These are phyloP conservation scores for Diplodia intermedia DNA, from an alignment of 2,329 filamentous ascomycete genomes.

Conservation along the genomic window DNA sequence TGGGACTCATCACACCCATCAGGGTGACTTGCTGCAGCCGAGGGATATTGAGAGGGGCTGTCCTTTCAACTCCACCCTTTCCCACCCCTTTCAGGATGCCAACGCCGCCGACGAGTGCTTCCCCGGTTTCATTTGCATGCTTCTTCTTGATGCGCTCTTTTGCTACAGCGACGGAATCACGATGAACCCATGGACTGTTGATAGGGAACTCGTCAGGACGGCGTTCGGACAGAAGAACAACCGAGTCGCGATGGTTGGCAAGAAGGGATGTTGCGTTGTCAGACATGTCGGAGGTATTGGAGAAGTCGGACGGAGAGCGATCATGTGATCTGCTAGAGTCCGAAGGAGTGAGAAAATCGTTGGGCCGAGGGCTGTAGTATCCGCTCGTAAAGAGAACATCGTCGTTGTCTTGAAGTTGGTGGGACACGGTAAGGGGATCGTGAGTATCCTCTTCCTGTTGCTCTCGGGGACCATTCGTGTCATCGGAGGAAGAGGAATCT, in stretches of 20 bases:
- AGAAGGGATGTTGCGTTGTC: constrained; percentile 4
- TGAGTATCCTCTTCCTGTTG: neutral
- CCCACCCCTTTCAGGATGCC: constrained; percentile 9
- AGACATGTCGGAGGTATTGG: constrained; percentile 16
- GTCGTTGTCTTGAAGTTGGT: neutral
- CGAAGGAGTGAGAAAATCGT: neutral
- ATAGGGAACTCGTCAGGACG: neutral
- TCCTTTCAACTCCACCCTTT: neutral
- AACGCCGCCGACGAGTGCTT: neutral
- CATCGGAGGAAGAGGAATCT: neutral
- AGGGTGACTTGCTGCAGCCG: constrained; percentile 27
- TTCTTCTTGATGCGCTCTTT: constrained; percentile 29
- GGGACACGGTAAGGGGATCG: neutral
- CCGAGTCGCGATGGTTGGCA: constrained; percentile 16
- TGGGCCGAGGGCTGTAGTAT: constrained; percentile 27
- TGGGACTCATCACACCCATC: constrained; percentile 29
- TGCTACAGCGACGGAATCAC: constrained; percentile 28
- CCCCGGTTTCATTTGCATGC: constrained; percentile 1
- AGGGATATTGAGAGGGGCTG: constrained; percentile 11
- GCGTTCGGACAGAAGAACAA: constrained; percentile 18
- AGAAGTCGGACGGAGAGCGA: constrained; percentile 15
- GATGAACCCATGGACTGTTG: constrained; percentile 11
- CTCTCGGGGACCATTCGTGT: no score
- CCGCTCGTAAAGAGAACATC: constrained; percentile 2
- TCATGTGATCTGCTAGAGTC: constrained; percentile 2